Base-by-base conservation (phyloP, 2,329 filamentous ascomycete species). In the Arthrobotrys pseudoclavata region DNA sequence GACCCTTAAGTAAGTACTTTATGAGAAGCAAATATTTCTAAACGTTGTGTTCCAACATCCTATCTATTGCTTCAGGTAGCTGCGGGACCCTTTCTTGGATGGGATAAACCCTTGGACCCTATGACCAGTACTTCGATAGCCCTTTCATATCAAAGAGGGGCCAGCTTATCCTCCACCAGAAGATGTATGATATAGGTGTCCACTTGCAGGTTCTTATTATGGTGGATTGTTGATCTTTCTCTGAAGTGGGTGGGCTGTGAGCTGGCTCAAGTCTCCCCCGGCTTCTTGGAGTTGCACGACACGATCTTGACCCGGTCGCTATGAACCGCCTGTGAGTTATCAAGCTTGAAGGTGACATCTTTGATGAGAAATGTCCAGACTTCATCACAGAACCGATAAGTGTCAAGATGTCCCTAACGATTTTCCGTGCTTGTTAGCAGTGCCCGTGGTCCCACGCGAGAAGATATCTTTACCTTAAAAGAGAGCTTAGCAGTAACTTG, bases 311-410 rank as follows among this genome's bases (percentile, higher is more conserved):
- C 92, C 9, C 75, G 75, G 10, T 78, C 75, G 18, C 75, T 78
- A 9, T 68, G 52, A 9, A 78, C 64, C 12, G 55, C 9, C n/a
- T 79, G 72, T n/a, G 75, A 52, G 52, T 91, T 93, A 81, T 98
- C 95, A 86, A 98, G 91, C 86, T 99, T 99, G 86, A 99, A 98
- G n/a, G 91, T 94, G 69, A 98, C 94, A 81, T 98, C 96, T 85
- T 97, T 97, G 85, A 99, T 97, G 74, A 99, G 89, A 84, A 99
- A 99, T 0, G 96, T 99, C 96, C 96, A 99, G 75, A 99, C 96
- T 86, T 99, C 96, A 85, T 99, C 96, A 86, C 96, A 99, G 88
- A 99, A 99, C 81, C 96, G 92, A 86, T 99, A 99, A 15, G 96
- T 98, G 84, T 98, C 94, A 79, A 99, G 90, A 83, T 96, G 96